A percentile compares a stretch with the other conserved stretches of the same genome.
phyloP scores from a whole-genome alignment of 116 monocot genomes.

The Thalassia testudinum region DNA sequence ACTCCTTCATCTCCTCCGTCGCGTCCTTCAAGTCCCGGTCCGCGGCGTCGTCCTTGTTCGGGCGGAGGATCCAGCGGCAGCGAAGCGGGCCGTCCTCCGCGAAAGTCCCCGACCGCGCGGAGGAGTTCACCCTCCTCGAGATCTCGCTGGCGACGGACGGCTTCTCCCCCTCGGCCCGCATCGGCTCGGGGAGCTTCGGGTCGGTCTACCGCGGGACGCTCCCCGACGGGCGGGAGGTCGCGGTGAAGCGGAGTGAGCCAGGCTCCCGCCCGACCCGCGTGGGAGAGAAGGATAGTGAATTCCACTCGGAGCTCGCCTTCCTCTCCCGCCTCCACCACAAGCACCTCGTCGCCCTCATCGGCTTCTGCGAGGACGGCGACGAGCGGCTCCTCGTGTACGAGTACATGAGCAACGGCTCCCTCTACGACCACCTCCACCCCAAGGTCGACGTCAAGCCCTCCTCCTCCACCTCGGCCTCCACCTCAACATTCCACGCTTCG shows the following conservation, averaged over 20 bases:
- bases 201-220: slow-evolving; percentile 46
- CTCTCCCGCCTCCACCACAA: slow-evolving; percentile 18
- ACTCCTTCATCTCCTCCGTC: slow-evolving; percentile 6
- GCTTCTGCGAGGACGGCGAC: slow-evolving; percentile 21
- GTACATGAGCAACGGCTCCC: slow-evolving; percentile 33
- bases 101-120: slow-evolving; percentile 23
- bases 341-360: slow-evolving; percentile 19
- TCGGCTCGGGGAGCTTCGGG: slow-evolving; percentile 55
- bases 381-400: slow-evolving; percentile 30
- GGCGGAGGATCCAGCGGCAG: slow-evolving; percentile 37
- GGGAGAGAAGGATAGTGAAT: slow-evolving; percentile 19
- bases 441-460: background rate
- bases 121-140: slow-evolving; percentile 33
- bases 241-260: slow-evolving; percentile 42
- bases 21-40: slow-evolving; percentile 19
- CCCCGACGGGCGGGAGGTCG: slow-evolving; percentile 44
- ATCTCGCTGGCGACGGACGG: slow-evolving; percentile 34
- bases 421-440: slow-evolving; percentile 15
- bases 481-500: slow-evolving; percentile 5
- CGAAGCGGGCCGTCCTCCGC: slow-evolving; percentile 58
- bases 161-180: slow-evolving; percentile 30
- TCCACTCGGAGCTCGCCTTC: slow-evolving; percentile 17
- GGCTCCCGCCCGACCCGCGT: slow-evolving; percentile 1
- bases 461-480: background rate
- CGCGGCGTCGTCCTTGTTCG: slow-evolving; percentile 8